Conservation (phyloP, 371 early-diverging fungal genomes). For the Mortierella sp. region DNA sequence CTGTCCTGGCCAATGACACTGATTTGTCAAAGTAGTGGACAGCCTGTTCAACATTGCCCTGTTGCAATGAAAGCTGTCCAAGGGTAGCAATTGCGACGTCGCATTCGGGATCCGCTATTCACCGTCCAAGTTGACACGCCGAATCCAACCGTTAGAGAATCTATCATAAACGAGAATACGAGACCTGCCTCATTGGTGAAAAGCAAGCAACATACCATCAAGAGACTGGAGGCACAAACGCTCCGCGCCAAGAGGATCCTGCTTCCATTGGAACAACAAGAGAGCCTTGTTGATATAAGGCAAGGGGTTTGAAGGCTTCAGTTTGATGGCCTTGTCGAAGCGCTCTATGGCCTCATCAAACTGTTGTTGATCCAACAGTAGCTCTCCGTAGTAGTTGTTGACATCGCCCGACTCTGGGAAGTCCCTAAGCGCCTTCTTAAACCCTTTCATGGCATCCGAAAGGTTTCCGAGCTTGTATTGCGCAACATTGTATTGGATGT, state of each 20-base stretch:
- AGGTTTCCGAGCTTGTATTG: slow-evolving; percentile 90
- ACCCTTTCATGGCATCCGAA: slow-evolving; percentile 75
- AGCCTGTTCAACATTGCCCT: slow-evolving; percentile 87
- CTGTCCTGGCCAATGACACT: slow-evolving; percentile 86
- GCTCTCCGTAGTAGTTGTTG: slow-evolving; percentile 96
- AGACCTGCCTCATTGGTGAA: no score
- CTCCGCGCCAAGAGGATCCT: slow-evolving; percentile 82
- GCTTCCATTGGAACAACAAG: slow-evolving; percentile 82
- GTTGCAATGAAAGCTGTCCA: slow-evolving; percentile 88
- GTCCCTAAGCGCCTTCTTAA: slow-evolving; percentile 80
- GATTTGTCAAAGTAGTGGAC: slow-evolving; percentile 85
- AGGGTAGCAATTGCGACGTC: slow-evolving; percentile 95
- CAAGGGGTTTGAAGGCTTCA: slow-evolving; percentile 81
- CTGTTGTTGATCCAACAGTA: slow-evolving; percentile 88
- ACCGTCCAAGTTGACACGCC: background rate
- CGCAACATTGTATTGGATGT: slow-evolving; percentile 95
- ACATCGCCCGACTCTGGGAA: slow-evolving; percentile 90
- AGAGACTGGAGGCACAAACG: slow-evolving; percentile 83
- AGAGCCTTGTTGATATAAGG: slow-evolving; percentile 98
- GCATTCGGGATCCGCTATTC: slow-evolving; percentile 86
- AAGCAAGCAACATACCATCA: slow-evolving; percentile 60
- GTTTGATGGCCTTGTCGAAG: slow-evolving; percentile 81
- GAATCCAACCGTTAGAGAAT: slow-evolving; percentile 1
- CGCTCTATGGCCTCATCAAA: slow-evolving; percentile 77
- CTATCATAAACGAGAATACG: no score